These are phyloP conservation scores for Bjerkandera adusta DNA, from an alignment of 1,284 basidiomycete species.

Conservation along the genomic window DNA sequence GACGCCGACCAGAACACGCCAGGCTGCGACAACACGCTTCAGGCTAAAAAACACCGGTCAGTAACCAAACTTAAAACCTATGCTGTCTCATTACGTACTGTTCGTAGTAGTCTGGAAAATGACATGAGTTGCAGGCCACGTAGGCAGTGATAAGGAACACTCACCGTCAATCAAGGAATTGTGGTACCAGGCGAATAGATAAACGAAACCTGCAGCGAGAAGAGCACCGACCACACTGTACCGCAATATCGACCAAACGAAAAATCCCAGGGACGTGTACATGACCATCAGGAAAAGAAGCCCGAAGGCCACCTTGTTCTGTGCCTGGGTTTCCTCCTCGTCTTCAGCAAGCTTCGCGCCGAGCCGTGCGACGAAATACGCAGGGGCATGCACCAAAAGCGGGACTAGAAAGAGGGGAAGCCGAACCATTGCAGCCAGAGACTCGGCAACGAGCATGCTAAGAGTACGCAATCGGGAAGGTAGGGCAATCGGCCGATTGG, in stretches of 20 bases:
- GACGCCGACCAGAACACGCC: conserved; percentile 87
- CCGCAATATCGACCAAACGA: conserved; percentile 78
- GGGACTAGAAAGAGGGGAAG: conserved; percentile 89
- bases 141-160: conserved; percentile 27
- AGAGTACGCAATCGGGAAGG: conserved; percentile 83
- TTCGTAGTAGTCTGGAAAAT: conserved; percentile 69
- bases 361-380: conserved; percentile 76
- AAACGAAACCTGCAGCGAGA: conserved; percentile 45
- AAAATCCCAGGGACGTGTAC: conserved; percentile 81
- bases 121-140: conserved; percentile 2
- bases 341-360: conserved; percentile 78
- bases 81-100: no score
- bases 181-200: conserved; percentile 81
- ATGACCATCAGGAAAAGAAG: conserved; percentile 72
- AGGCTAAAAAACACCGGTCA: background rate
- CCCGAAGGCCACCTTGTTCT: conserved; percentile 89
- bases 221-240: conserved; percentile 56
- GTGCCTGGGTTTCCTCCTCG: conserved; percentile 90
- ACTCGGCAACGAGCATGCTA: conserved; percentile 75
- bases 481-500: conserved; percentile 64
- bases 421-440: conserved; percentile 62
- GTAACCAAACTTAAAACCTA: no score
- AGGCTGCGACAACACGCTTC: conserved; percentile 83
- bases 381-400: conserved; percentile 77
- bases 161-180: conserved; percentile 71